Evolutionary conservation across 441 rosid species (phyloP), one percentile per base, ranked within the genome.

Genomic region (Syzygium syzygioides): DNA sequence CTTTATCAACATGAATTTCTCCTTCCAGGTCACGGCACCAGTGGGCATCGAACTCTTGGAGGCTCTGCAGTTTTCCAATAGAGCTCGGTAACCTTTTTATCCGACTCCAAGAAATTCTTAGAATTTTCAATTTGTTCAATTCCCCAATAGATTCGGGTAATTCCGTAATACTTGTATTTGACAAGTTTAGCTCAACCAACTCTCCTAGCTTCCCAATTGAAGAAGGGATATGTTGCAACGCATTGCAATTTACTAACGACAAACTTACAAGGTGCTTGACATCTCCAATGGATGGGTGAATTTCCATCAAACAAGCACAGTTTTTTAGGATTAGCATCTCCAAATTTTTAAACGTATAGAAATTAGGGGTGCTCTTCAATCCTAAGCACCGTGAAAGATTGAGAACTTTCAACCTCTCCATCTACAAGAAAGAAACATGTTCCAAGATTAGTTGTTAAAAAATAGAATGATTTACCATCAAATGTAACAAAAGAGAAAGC

Each of bases 101-200:
- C 14, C 1, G 0, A 0, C 6, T 6, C 18, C 0, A 0, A 1
- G 0, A 0, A 55, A 55, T 7, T 0, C 7, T 19, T 8, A 55
- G 2, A 55, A 55, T 15, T 17, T 55, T 5, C 23, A 55, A 17
- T 55, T 55, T 55, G 8, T 6, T 55, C 18, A 55, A 55, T 55
- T 55, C 4, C 8, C 8, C 56, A 17, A 55, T 55, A 3, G 56
- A 55, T 55, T 55, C 20, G 3, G 56, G 56, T 15, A 55, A 1
- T 17, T 55, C 56, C 20, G 5, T 55, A 17, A 55, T 57, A 2
- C 13, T 1, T 0, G 60, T 0, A 56, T 0, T 0, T 23, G 60
- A 25, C n/a, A 57, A 57, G 1, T 57, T 0, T 6, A 57, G n/a
- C n/a, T 25, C 62, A 57, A 57, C 14, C 62, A 57, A 57, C 62